Evolutionary conservation across 2,329 filamentous ascomycete species (phyloP), one percentile per base, ranked within the genome.

Genomic region (Trichoderma gracile): DNA sequence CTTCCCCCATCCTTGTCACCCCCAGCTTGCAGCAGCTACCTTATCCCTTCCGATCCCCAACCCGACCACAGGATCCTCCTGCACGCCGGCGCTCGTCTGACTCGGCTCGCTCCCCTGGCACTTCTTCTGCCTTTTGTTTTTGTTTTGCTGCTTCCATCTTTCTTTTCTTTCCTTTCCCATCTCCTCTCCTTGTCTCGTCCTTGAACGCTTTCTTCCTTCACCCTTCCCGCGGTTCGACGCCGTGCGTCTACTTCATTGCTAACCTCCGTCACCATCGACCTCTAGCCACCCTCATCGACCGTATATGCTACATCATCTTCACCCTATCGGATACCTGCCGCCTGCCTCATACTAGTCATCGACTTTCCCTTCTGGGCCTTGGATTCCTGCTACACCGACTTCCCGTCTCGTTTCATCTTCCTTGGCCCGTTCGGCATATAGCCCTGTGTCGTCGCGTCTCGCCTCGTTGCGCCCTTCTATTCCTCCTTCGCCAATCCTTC

Each of bases 311-410:
- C 33, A 38, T 38, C 33, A 66, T 65, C 68, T 66, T 66, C 68
- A 67, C 68, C 71, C 69, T 74, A 73, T 74, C 74, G 70, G 72
- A 74, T 73, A 76, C 69, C 69, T 71, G 66, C 72, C 70, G 65
- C 65, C 60, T 49, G 33, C 59, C 67, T 67, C 65, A 66, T 65
- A 42, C 30, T 38, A 63, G 65, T 66, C 30, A 63, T 66, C 67
- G 63, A 63, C 66, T 65, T 65, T 68, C 54, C 67, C 62, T 69
- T 64, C 67, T 49, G 46, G 45, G 38, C 43, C 27, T 52, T 63
- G 49, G 49, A 59, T 50, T 52, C 38, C 50, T 40, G 49, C 63
- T 62, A 57, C 70, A 68, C 69, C 71, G 68, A 70, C 69, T 68
- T 62, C 67, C 59, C 60, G 50, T 54, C 59, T 59, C 58, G 62